Evolutionary conservation across 495 filamentous ascomycete genomes (phyloP).

Genomic region (Penicillium bovifimosum): DNA sequence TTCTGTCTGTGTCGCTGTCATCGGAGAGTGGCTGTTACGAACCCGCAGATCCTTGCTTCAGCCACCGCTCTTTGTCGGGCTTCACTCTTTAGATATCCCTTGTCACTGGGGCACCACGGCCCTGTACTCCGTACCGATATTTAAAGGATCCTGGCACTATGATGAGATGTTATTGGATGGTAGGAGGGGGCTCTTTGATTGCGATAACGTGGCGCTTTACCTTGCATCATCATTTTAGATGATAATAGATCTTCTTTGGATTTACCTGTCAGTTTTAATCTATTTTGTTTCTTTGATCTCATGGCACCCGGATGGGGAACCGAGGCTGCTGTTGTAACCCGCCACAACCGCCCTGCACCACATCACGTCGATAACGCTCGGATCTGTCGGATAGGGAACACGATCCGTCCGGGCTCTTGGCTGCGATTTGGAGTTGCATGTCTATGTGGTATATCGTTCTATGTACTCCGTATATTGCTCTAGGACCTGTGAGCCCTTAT

Average conservation of each 20-base stretch:
- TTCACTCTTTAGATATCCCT: too few relatives aligned
- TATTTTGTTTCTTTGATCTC: background rate
- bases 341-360: slow-evolving; percentile 24
- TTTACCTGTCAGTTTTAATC: background rate
- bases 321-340: slow-evolving; percentile 7
- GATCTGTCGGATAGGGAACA: slow-evolving; percentile 4
- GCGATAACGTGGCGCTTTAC: slow-evolving; percentile 9
- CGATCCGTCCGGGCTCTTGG: background rate
- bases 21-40: slow-evolving; percentile 1
- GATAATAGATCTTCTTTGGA: background rate
- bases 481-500: background rate
- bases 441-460: background rate
- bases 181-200: too few relatives aligned
- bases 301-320: background rate
- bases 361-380: slow-evolving; percentile 11
- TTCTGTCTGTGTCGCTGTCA: background rate
- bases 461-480: background rate
- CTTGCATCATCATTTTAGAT: background rate
- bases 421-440: background rate
- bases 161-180: background rate
- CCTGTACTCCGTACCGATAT: background rate
- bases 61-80: slow-evolving; percentile 10
- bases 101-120: too few relatives aligned
- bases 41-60: slow-evolving; percentile 8
- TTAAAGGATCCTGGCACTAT: background rate